Conservation (phyloP, 2,329 filamentous ascomycete genomes). For the Neodidymelliopsis sp. region DNA sequence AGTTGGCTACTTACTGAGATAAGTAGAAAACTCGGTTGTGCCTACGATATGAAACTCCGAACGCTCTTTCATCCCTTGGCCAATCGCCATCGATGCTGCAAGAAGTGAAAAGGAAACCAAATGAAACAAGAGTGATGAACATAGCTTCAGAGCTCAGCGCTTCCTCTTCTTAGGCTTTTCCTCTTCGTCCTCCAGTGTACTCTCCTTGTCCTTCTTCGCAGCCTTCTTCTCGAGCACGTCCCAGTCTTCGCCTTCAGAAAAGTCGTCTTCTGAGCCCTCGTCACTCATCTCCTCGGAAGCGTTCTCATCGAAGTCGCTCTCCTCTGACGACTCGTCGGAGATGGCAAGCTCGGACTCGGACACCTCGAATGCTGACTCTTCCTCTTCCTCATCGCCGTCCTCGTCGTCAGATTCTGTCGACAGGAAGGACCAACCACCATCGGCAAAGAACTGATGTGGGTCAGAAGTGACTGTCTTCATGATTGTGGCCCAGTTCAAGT, state of each 20-base stretch:
- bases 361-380: conserved; percentile 92
- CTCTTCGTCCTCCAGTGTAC: conserved; percentile 60
- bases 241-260: conserved; percentile 78
- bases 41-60: conserved; percentile 13
- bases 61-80: conserved; percentile 6
- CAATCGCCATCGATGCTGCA: conserved; percentile 11
- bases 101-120: conserved; percentile 1
- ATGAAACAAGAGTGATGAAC: background rate
- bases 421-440: conserved; percentile 95
- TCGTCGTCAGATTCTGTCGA: conserved; percentile 87
- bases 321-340: conserved; percentile 80
- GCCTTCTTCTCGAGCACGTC: conserved; percentile 92
- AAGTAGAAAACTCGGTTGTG: conserved; percentile 1
- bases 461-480: conserved; percentile 99
- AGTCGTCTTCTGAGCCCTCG: conserved; percentile 62
- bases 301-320: conserved; percentile 92
- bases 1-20: background rate
- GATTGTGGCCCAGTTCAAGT: conserved; percentile 98
- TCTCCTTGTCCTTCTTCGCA: conserved; percentile 67
- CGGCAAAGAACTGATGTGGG: conserved; percentile 91
- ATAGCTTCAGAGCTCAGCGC: conserved; percentile 57
- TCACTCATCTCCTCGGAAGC: conserved; percentile 83
- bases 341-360: conserved; percentile 79
- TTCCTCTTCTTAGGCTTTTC: conserved; percentile 72
- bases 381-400: conserved; percentile 76